These are phyloP conservation scores for Candida hungchunana DNA, from an alignment of 805 yeast species.

Conservation along the genomic window DNA sequence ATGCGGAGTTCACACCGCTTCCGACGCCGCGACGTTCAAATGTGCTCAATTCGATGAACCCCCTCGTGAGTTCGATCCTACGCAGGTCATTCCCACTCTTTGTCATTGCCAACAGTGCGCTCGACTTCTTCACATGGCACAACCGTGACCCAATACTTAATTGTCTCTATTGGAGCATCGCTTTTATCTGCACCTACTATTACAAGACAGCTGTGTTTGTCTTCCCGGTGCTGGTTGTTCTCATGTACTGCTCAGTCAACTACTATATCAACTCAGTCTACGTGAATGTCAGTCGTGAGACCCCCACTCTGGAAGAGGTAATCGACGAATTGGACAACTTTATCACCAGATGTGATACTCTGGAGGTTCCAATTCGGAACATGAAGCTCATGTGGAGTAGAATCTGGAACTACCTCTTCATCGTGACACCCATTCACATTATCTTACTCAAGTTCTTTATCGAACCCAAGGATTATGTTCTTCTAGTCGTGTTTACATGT, in stretches of 20 bases:
- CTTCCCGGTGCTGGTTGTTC: constrained; percentile 32
- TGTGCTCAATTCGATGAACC: constrained; percentile 18
- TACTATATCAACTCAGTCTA: constrained; percentile 41
- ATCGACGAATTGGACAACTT: constrained; percentile 41
- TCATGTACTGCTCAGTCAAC: constrained; percentile 35
- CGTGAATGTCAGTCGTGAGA: constrained; percentile 37
- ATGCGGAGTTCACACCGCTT: constrained; percentile 13
- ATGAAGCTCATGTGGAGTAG: constrained; percentile 30
- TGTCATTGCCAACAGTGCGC: constrained; percentile 36
- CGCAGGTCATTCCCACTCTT: constrained; percentile 43
- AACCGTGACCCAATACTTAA: constrained; percentile 39
- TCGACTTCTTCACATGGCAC: constrained; percentile 46
- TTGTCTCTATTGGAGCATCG: constrained; percentile 34
- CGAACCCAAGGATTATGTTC: constrained; percentile 32
- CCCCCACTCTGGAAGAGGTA: constrained; percentile 46
- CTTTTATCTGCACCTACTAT: constrained; percentile 36
- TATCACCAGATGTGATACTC: constrained; percentile 36
- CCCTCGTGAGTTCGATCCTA: constrained; percentile 39
- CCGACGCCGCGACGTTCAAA: constrained; percentile 10
- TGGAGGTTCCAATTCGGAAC: constrained; percentile 13
- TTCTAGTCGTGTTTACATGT: constrained; percentile 33
- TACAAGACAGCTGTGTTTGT: constrained; percentile 31
- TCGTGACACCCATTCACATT: constrained; percentile 39
- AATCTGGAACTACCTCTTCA: constrained; percentile 28
- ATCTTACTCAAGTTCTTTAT: constrained; percentile 30